phyloP scores from a whole-genome alignment of 2,329 filamentous ascomycete species.

The Aspergillus oerlinghausenensis region DNA sequence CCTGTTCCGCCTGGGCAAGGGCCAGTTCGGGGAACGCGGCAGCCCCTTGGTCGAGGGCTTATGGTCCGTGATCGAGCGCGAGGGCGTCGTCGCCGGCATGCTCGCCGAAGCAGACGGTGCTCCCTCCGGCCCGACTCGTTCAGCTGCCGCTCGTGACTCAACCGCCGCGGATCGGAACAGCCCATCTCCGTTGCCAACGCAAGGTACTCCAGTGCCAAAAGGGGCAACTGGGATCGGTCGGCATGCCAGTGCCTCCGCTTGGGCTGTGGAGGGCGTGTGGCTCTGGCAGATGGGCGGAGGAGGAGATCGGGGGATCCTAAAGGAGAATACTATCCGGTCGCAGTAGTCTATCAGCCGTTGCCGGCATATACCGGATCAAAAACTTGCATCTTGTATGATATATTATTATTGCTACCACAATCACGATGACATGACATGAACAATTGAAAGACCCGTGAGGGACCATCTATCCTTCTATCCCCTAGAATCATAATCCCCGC shows the following conservation, averaged over 20 bases:
- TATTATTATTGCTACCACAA: neutral
- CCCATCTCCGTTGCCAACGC: neutral
- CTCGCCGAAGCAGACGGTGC: slow-evolving; percentile 67
- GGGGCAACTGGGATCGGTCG: slow-evolving; percentile 35
- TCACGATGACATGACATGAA: neutral
- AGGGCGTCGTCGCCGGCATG: slow-evolving; percentile 70
- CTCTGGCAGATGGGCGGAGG: slow-evolving; percentile 69
- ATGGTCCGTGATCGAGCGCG: slow-evolving; percentile 76
- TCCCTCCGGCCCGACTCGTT: slow-evolving; percentile 17
- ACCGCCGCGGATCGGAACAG: slow-evolving; percentile 4
- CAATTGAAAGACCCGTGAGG: too few species aligned
- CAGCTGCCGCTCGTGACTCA: slow-evolving; percentile 36
- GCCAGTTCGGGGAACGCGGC: slow-evolving; percentile 61
- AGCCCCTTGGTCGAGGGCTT: slow-evolving; percentile 67
- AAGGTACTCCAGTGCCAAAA: neutral
- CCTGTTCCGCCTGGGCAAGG: slow-evolving; percentile 74
- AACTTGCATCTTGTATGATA: neutral
- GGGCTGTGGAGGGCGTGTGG: slow-evolving; percentile 88
- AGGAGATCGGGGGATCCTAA: slow-evolving; percentile 39
- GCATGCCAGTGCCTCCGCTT: slow-evolving; percentile 75
- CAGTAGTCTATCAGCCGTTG: slow-evolving; percentile 10
- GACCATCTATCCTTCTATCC: neutral
- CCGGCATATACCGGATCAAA: neutral
- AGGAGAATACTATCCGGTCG: slow-evolving; percentile 29
- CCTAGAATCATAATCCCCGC: neutral